phyloP scores from a whole-genome alignment of 169 alveolate genomes.

The Cyclospora cayetanensis region DNA sequence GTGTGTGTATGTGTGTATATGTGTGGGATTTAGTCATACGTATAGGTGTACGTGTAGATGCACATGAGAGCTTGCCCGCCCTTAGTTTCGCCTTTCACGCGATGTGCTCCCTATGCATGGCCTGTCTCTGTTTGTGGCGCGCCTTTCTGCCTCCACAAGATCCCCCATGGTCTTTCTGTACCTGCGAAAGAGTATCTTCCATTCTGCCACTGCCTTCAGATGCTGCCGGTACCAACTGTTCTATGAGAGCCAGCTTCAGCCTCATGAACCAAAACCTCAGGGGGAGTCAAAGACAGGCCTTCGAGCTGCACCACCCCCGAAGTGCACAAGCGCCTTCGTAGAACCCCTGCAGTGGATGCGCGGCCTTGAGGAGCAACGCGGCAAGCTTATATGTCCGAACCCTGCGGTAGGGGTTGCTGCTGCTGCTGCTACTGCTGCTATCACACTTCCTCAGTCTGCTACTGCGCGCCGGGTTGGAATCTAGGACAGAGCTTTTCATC shows the following conservation, averaged over 20 bases:
- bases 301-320: background rate
- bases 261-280: background rate
- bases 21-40: background rate
- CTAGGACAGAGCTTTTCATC: background rate
- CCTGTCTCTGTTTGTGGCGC: background rate
- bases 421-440: background rate
- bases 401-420: conserved; percentile 35
- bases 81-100: background rate
- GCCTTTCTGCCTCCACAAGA: background rate
- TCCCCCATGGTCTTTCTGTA: background rate
- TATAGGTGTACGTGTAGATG: background rate
- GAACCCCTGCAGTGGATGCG: conserved; percentile 73
- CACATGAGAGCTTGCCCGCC: background rate
- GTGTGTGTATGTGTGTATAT: background rate
- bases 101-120: background rate
- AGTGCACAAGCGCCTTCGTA: conserved; percentile 80
- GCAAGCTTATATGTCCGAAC: conserved; percentile 53
- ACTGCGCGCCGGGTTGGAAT: background rate
- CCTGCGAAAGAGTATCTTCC: background rate
- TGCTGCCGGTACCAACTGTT: conserved; percentile 29
- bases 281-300: background rate
- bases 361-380: conserved; percentile 40
- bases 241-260: background rate
- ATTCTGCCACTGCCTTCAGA: background rate
- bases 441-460: background rate